phyloP scores from a whole-genome alignment of 495 filamentous ascomycete species.

The Xylaria sp. region DNA sequence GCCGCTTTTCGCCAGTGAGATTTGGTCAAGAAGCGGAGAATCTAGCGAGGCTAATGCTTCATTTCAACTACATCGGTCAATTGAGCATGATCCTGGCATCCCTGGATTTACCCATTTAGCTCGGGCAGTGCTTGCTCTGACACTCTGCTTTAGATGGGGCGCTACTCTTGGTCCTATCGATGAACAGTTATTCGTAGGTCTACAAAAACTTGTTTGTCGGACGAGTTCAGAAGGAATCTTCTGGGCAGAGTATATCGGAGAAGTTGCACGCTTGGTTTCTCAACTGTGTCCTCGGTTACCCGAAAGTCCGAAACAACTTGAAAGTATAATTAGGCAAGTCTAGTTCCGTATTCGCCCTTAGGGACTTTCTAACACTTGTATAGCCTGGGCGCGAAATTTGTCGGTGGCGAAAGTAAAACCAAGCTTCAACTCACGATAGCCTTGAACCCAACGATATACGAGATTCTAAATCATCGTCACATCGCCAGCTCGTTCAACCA shows the following conservation, averaged over 20 bases:
- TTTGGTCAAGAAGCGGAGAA: conserved; percentile 56
- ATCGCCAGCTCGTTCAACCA: conserved; percentile 41
- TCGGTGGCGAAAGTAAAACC: conserved; percentile 37
- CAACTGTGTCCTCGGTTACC: conserved; percentile 45
- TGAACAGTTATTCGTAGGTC: conserved; percentile 44
- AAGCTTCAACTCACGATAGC: conserved; percentile 43
- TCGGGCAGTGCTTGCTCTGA: conserved; percentile 73
- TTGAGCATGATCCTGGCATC: conserved; percentile 68
- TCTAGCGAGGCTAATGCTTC: conserved; percentile 62
- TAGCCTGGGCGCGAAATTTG: conserved; percentile 41
- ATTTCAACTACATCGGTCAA: conserved; percentile 74
- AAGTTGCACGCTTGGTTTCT: conserved; percentile 45
- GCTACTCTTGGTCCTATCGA: conserved; percentile 64
- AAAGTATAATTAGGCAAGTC: conserved; percentile 41
- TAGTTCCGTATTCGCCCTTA: neutral
- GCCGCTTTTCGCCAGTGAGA: conserved; percentile 47
- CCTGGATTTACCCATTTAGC: conserved; percentile 77
- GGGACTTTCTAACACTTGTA: neutral
- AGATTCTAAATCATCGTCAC: conserved; percentile 35
- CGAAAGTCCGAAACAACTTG: conserved; percentile 30
- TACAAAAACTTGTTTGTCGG: conserved; percentile 45
- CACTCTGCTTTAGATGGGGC: conserved; percentile 80
- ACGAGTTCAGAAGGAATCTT: conserved; percentile 45
- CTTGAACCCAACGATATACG: conserved; percentile 33
- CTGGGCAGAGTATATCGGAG: conserved; percentile 55